These are phyloP conservation scores for Aspergillus fischeri DNA, from an alignment of 2,329 filamentous ascomycete genomes.

Conservation along the genomic window DNA sequence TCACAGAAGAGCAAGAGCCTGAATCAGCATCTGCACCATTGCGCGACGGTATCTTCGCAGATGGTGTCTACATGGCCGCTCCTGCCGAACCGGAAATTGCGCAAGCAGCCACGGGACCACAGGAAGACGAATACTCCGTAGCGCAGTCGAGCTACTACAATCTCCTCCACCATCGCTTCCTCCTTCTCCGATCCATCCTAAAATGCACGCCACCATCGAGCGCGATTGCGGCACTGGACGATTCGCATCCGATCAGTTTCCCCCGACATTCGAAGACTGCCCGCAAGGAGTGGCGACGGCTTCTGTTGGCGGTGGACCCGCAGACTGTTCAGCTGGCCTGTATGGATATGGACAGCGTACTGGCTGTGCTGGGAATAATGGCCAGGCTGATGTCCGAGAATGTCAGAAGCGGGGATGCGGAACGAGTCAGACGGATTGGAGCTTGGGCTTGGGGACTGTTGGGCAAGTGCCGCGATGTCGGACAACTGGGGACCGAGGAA, in stretches of 20 bases:
- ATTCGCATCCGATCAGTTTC: slow-evolving; percentile 51
- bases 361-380: slow-evolving; percentile 62
- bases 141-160: slow-evolving; percentile 65
- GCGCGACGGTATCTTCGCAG: slow-evolving; percentile 63
- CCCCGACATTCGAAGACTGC: slow-evolving; percentile 51
- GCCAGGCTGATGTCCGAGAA: slow-evolving; percentile 56
- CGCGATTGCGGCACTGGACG: slow-evolving; percentile 52
- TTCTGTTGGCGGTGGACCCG: slow-evolving; percentile 41
- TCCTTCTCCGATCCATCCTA: slow-evolving; percentile 59
- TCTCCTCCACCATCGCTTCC: slow-evolving; percentile 62
- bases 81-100: slow-evolving; percentile 45
- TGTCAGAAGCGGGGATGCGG: slow-evolving; percentile 57
- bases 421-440: slow-evolving; percentile 63
- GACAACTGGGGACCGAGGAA: slow-evolving; percentile 70
- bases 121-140: slow-evolving; percentile 32
- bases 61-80: slow-evolving; percentile 72
- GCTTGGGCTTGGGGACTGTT: slow-evolving; percentile 84
- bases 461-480: slow-evolving; percentile 68
- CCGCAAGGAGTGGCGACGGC: slow-evolving; percentile 52
- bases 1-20: neutral
- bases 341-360: slow-evolving; percentile 58
- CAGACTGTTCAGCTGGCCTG: slow-evolving; percentile 48
- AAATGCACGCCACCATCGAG: slow-evolving; percentile 51
- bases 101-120: slow-evolving; percentile 24
- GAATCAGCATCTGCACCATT: slow-evolving; percentile 46